A percentile compares a stretch with the other conserved stretches of the same genome.
Conservation (phyloP, 805 yeast species). For the Saturnispora diversa region DNA sequence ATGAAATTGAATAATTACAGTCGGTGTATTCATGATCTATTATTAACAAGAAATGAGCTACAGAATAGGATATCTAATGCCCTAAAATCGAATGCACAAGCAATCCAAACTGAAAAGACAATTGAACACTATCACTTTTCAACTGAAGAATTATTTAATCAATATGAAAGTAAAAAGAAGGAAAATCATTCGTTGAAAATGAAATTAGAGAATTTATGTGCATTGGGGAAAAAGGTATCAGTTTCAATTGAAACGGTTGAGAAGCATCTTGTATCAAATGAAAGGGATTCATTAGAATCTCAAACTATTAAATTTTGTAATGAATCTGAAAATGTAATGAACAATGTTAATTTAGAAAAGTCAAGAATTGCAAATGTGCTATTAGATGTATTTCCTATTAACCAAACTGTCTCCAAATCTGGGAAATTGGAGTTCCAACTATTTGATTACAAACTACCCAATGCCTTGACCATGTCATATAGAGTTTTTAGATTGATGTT, state of each 20-base stretch:
- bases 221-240: neutral
- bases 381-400: conserved; percentile 28
- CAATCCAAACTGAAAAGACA: conserved; percentile 7
- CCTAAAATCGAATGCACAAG: neutral
- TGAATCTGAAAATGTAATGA: conserved; percentile 1
- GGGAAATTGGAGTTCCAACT: conserved; percentile 20
- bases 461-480: conserved; percentile 8
- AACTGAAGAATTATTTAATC: conserved; percentile 2
- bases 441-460: conserved; percentile 28
- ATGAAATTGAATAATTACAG: conserved; percentile 36
- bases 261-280: neutral
- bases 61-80: conserved; percentile 3
- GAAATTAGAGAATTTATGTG: neutral
- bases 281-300: neutral
- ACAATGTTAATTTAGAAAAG: conserved; percentile 19
- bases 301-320: conserved; percentile 1
- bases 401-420: conserved; percentile 12
- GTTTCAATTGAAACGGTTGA: neutral
- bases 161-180: conserved; percentile 3
- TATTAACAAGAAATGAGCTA: conserved; percentile 17
- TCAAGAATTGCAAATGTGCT: conserved; percentile 21
- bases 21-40: conserved; percentile 30
- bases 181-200: conserved; percentile 1
- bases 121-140: neutral
- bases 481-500: conserved; percentile 11